Evolutionary conservation across 202 grass and related monocot genomes (phyloP).

Genomic region (Elaeis oleifera): DNA sequence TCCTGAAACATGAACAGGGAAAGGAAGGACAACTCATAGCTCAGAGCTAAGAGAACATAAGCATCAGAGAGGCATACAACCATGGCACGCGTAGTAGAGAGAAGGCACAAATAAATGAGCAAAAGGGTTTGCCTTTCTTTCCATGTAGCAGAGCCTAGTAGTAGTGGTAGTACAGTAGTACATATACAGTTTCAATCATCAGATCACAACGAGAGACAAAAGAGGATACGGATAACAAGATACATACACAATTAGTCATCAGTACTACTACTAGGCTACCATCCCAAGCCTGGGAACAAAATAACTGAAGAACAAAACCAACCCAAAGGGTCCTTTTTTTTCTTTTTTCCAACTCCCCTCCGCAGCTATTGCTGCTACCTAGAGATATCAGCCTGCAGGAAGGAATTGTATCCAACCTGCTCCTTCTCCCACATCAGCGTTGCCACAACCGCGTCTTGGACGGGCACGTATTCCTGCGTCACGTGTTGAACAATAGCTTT

Average conservation of each 20-base stretch:
- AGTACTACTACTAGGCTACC: background rate
- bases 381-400: conserved; percentile 43
- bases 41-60: background rate
- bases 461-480: conserved; percentile 55
- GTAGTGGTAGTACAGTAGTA: too few relatives aligned
- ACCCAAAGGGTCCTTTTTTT: background rate
- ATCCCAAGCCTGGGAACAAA: background rate
- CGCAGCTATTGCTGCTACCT: conserved; percentile 17
- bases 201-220: too few relatives aligned
- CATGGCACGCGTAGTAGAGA: too few relatives aligned
- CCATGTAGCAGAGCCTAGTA: too few relatives aligned
- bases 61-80: background rate
- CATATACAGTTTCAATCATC: too few relatives aligned
- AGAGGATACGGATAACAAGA: too few relatives aligned
- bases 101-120: too few relatives aligned
- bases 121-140: too few relatives aligned
- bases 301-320: background rate
- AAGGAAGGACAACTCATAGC: background rate
- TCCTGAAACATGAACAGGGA: background rate
- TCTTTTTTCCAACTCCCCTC: too few relatives aligned
- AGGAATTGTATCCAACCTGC: conserved; percentile 50
- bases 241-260: too few relatives aligned
- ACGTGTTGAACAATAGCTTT: background rate
- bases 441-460: conserved; percentile 37
- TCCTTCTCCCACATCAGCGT: conserved; percentile 78